Conservation (phyloP, 2,329 filamentous ascomycete species). For the Ilyonectria robusta region DNA sequence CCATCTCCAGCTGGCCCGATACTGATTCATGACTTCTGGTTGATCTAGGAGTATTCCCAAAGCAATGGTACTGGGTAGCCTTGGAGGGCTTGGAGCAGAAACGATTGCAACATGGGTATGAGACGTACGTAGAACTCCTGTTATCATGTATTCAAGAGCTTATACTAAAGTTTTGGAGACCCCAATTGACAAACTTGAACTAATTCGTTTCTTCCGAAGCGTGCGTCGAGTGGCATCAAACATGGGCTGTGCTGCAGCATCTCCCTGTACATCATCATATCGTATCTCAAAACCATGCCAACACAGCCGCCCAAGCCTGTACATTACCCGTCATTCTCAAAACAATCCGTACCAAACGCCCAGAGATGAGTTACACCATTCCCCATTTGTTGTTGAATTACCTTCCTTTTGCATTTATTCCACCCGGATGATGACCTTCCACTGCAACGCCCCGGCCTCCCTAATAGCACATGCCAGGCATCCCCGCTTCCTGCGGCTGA, state of each 20-base stretch:
- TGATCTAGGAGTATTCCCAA: too few relatives aligned
- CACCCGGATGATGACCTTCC: conserved; percentile 76
- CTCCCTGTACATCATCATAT: conserved; percentile 18
- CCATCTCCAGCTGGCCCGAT: not conserved
- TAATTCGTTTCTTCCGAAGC: not conserved
- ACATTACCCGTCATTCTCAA: conserved; percentile 10
- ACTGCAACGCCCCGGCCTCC: conserved; percentile 79
- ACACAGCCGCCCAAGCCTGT: conserved; percentile 1
- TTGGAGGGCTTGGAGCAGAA: not conserved
- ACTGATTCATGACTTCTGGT: too few relatives aligned
- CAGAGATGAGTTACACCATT: conserved; percentile 8
- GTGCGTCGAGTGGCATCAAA: conserved; percentile 17
- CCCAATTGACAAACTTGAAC: not conserved
- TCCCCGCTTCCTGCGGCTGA: conserved; percentile 76
- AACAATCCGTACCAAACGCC: conserved; percentile 10
- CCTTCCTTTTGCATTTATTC: conserved; percentile 53
- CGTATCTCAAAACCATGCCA: conserved; percentile 15
- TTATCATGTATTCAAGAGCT: not conserved
- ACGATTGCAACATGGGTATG: not conserved
- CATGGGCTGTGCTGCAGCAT: conserved; percentile 12
- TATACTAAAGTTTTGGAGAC: not conserved
- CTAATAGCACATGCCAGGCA: conserved; percentile 82
- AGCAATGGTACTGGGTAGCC: too few relatives aligned
- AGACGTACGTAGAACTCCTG: not conserved
- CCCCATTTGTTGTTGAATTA: conserved; percentile 6